Evolutionary conservation across 495 filamentous ascomycete species (phyloP), one percentile per base, ranked within the genome.

Genomic region (Glarea lozoyensis): DNA sequence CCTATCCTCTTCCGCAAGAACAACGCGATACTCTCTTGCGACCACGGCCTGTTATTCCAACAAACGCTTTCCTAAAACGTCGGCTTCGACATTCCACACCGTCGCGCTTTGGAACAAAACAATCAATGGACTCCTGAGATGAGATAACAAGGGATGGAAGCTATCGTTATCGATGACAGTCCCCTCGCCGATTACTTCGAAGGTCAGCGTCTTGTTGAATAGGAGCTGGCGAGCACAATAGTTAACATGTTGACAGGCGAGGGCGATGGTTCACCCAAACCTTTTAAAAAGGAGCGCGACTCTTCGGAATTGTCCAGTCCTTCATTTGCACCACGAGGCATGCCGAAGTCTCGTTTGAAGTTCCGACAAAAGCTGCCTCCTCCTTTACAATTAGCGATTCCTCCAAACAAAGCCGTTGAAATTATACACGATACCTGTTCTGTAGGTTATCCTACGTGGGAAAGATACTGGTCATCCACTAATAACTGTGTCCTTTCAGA

Each of bases 131-230:
- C 48, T 13, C 25, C n/a, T 15, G 13, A 24, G n/a, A 48, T 50
- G 35, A 37, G 35, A 37, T 37, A 37, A 53, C 48, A 49, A 45
- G 34, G 45, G 42, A 98, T 97, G 92, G 92, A 96, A 75, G 81
- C 86, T 54, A 70, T 96, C 50, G 78, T 95, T 54, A 86, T 82
- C 66, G 83, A 92, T 65, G 80, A 88, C 60, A 86, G 88, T 54
- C 92, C 92, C 46, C 72, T 97, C 65, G 88, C 87, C 58, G 82
- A 85, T 49, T 96, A 94, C 68, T 79, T 98, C 45, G 83, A 94
- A 75, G 92, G 90, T 95, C 60, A 40, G 52, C 45, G 50, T 48
- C 50, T 49, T 42, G 65, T 65, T 45, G 63, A 68, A 39, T 60
- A 66, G 30, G 49, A 55, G 65, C 48, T 75, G 62, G 68, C 62